Percentiles rank a stretch among this genome's conserved stretches.
Evolutionary conservation across 257 asterid species (phyloP).

Genomic region (Scutellaria baicalensis): DNA sequence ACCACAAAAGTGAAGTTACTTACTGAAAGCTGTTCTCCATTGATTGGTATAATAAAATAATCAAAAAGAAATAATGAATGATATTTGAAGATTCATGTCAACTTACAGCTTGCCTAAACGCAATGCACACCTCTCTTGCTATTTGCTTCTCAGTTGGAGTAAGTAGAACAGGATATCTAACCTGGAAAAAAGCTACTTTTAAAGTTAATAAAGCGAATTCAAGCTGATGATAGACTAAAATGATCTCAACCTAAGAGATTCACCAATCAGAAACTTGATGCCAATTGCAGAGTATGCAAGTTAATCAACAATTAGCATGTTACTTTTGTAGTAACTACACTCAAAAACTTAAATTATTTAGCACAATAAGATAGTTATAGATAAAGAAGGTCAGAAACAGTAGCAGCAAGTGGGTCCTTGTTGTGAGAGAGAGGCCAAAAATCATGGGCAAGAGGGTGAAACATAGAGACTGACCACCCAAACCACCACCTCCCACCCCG

Average conservation of each 20-base stretch:
- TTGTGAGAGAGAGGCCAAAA: no score
- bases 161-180: conserved; percentile 95
- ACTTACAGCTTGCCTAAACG: conserved; percentile 97
- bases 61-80: neutral
- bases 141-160: conserved; percentile 96
- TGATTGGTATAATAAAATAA: neutral
- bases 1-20: neutral
- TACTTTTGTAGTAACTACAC: neutral
- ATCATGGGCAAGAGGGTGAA: no score
- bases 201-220: neutral
- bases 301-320: neutral
- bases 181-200: conserved; percentile 37
- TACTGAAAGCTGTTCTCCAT: neutral
- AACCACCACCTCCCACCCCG: no score
- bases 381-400: neutral
- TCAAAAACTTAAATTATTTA: neutral
- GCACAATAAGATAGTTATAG: neutral
- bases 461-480: no score
- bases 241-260: neutral
- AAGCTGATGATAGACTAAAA: neutral
- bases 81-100: neutral
- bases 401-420: no score
- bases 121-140: conserved; percentile 95
- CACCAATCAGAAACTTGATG: conserved; percentile 13
- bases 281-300: neutral